Base-by-base conservation (phyloP, 2,329 filamentous ascomycete genomes). In the Nigrospora sphaerica region DNA sequence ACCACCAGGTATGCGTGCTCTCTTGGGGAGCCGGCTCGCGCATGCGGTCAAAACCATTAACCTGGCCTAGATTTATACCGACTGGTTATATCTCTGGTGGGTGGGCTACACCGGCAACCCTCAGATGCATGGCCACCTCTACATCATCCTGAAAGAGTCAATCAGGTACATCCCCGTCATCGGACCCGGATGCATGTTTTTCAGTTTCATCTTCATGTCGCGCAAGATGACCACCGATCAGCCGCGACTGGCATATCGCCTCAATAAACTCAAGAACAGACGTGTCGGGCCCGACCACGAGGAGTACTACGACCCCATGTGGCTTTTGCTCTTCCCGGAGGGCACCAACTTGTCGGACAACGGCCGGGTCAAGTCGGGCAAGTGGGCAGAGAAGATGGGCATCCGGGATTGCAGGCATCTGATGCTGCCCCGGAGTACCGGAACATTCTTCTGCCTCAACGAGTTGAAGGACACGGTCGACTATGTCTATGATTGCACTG, bases 41-140 rank as follows among this genome's bases (percentile, higher is more conserved):
- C 23, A 6, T 28, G 23, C 23, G 5, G 23, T 10, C 23, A 10
- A 28, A 28, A 7, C 23, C 23, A 59, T 54, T 52, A 44, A 57
- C 52, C 44, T 32, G 10, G 32, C 39, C 13, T 23, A 63, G 78
- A 83, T 95, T 44, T 95, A 95, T 62, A 92, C 88, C 10, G 88
- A 95, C 67, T 95, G 88, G 89, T 68, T 95, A 10, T 95, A 95
- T 62, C 77, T 95, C 9, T 95, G 89, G 89, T 95, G 89, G 89
- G 83, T 89, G 23, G 87, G 83, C n/a, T 95, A 95, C 58, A 88
- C 86, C 23, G 84, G 83, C 59, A 64, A 57, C 2, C 86, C 86
- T 47, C 76, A 78, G 45, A 88, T 89, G 80, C 86, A 93, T 57
- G 89, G 90, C 12, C 85, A 89, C 60, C 76, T 95, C 58, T 95